Evolutionary conservation across 208 protist genomes (phyloP).

Genomic region (Acanthamoeba divionensis): DNA sequence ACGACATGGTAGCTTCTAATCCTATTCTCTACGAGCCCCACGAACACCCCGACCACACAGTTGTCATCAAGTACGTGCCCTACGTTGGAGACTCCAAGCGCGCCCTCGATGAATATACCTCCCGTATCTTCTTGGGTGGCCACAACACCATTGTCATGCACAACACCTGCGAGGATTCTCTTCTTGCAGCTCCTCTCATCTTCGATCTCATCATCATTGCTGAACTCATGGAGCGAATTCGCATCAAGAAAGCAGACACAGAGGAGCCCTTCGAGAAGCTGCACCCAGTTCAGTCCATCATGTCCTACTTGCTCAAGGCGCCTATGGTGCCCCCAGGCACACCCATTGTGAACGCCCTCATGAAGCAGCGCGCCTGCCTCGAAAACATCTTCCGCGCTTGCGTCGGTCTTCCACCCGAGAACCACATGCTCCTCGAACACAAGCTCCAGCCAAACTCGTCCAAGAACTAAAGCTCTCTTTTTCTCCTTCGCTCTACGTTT

Average conservation of each 20-base stretch:
- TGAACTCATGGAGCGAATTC: conserved; percentile 93
- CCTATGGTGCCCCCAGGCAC: conserved; percentile 89
- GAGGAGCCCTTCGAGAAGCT: conserved; percentile 79
- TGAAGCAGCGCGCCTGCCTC: conserved; percentile 91
- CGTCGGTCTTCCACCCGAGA: conserved; percentile 91
- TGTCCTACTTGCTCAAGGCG: conserved; percentile 96
- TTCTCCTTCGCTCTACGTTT: not conserved
- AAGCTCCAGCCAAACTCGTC: conserved; percentile 62
- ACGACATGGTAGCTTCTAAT: conserved; percentile 98
- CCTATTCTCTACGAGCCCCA: conserved; percentile 88
- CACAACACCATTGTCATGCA: conserved; percentile 90
- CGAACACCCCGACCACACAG: conserved; percentile 96
- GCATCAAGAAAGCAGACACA: conserved; percentile 60
- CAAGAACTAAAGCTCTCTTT: not conserved
- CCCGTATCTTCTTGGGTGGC: conserved; percentile 97
- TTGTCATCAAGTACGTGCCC: conserved; percentile 99
- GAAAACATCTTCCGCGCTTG: conserved; percentile 95
- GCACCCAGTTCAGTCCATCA: conserved; percentile 90
- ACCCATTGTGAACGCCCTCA: conserved; percentile 97
- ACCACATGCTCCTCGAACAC: conserved; percentile 95
- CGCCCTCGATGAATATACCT: conserved; percentile 98
- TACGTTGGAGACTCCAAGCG: conserved; percentile 96
- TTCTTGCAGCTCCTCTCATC: conserved; percentile 97
- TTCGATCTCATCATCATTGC: conserved; percentile 95
- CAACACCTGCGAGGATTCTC: conserved; percentile 98